phyloP scores from a whole-genome alignment of 371 early-diverging fungal genomes.

The Rhizomucor pusillus region DNA sequence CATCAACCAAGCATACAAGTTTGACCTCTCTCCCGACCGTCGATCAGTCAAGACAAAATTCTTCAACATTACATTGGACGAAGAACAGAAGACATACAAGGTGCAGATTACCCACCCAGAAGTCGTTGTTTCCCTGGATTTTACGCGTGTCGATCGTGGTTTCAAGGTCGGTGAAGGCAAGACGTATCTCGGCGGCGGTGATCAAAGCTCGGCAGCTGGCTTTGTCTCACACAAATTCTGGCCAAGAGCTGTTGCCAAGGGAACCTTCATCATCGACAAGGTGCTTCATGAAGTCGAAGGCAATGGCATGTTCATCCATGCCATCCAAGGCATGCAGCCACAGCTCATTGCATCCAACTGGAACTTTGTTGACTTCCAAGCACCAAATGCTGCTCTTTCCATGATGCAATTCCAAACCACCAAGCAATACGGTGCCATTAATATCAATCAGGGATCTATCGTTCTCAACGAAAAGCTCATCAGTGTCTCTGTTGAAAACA shows the following conservation, averaged over 20 bases:
- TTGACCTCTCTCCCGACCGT: constrained; percentile 67
- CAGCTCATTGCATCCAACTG: constrained; percentile 84
- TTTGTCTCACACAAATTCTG: constrained; percentile 78
- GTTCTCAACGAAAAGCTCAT: constrained; percentile 65
- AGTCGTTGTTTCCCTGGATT: constrained; percentile 62
- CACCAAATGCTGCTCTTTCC: constrained; percentile 58
- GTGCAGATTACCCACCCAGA: constrained; percentile 61
- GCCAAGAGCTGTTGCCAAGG: constrained; percentile 74
- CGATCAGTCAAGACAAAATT: constrained; percentile 71
- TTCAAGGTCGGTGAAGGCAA: constrained; percentile 83
- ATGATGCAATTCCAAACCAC: constrained; percentile 85
- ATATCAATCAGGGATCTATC: constrained; percentile 75
- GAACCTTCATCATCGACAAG: constrained; percentile 71
- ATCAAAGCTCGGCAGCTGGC: constrained; percentile 43
- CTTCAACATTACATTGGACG: constrained; percentile 61
- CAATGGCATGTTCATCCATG: constrained; percentile 81
- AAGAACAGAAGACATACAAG: constrained; percentile 48
- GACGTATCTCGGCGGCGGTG: constrained; percentile 67
- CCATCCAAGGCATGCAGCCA: constrained; percentile 82
- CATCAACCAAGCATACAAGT: constrained; percentile 61
- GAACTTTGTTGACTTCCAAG: constrained; percentile 77
- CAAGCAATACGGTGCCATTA: constrained; percentile 65
- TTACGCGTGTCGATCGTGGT: constrained; percentile 64
- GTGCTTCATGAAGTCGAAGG: constrained; percentile 62
- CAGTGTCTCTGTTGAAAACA: constrained; percentile 76